Evolutionary conservation across 352 stramenopile species (phyloP), one percentile per base, ranked within the genome.

Genomic region (Pythium sukuiense): DNA sequence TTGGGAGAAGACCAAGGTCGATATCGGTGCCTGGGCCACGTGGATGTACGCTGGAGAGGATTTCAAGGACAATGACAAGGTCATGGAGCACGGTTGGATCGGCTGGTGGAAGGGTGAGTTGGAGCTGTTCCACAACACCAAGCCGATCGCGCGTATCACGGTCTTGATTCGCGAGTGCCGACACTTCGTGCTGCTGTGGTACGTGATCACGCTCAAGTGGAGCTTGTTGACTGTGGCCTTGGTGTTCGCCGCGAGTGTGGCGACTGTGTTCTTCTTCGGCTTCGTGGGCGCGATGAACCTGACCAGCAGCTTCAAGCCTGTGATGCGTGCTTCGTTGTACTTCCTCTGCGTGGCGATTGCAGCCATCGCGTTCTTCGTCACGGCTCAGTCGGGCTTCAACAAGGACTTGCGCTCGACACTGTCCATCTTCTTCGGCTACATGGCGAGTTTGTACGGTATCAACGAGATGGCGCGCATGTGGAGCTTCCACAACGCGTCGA

Each of bases 381-480:
- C 74, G 0, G 65, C 76, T 1, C 61, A 80, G 13, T 73, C 72
- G 14, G 74, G 79, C 9, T 77, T 82, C 14, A 66, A 76, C 49
- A 59, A 78, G 6, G 69, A 61, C 18, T 71, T 80, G 3, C 70
- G 64, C 5, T 65, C 72, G 6, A 77, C 78, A 0, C 65, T 95
- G 18, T 69, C 85, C 26, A 72, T 95, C 26, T 95, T 95, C 63
- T 95, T 92, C 48, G 87, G 87, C 18, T 95, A 92, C 71, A 79
- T 90, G 65, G 83, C 76, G 2, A 68, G 73, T 30, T 63, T 93
- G 14, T 95, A 95, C 59, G 87, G 85, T 33, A 77, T 95, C 46
- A 95, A 95, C 63, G 87, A 95, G 67, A 92, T 92, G 83, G 67
- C 82, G 30, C 84, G 87, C 61, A 92, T 95, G 82, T 92, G 81